Conservation (phyloP, 257 asterid species). For the Paulownia fortunei region DNA sequence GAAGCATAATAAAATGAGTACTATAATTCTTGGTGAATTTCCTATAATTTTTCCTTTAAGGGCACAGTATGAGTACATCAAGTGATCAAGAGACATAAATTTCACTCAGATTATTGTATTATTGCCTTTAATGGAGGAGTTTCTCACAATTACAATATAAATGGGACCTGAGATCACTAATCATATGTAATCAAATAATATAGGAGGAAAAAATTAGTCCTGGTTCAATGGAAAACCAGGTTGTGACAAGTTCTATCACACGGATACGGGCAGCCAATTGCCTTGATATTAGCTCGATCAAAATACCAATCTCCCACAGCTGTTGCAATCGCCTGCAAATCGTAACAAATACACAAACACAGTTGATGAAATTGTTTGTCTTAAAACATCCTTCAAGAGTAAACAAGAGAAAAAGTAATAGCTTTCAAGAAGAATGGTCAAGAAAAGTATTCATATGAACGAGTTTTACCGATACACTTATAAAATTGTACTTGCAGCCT, state of each 20-base stretch:
- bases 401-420: not conserved
- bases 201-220: not conserved
- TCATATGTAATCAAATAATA: slow-evolving; percentile 26
- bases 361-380: not conserved
- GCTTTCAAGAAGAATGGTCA: too few relatives aligned
- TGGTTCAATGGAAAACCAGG: slow-evolving; percentile 42
- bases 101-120: not conserved
- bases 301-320: slow-evolving; percentile 72
- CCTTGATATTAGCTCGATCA: slow-evolving; percentile 48
- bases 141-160: slow-evolving; percentile 12
- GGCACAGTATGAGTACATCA: slow-evolving; percentile 5
- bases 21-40: not conserved
- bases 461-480: too few relatives aligned
- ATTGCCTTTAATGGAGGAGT: slow-evolving; percentile 18
- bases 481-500: too few relatives aligned
- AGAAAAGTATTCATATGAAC: too few relatives aligned
- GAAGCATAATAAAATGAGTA: not conserved
- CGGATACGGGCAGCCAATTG: slow-evolving; percentile 62
- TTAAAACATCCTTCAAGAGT: not conserved
- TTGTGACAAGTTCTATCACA: slow-evolving; percentile 63
- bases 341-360: not conserved
- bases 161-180: slow-evolving; percentile 23
- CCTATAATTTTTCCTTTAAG: slow-evolving; percentile 7
- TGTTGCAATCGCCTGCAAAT: slow-evolving; percentile 54
- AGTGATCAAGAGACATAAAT: slow-evolving; percentile 3